Base-by-base conservation (phyloP, 164 flowering plant species). In the Magnolia changhungtana region DNA sequence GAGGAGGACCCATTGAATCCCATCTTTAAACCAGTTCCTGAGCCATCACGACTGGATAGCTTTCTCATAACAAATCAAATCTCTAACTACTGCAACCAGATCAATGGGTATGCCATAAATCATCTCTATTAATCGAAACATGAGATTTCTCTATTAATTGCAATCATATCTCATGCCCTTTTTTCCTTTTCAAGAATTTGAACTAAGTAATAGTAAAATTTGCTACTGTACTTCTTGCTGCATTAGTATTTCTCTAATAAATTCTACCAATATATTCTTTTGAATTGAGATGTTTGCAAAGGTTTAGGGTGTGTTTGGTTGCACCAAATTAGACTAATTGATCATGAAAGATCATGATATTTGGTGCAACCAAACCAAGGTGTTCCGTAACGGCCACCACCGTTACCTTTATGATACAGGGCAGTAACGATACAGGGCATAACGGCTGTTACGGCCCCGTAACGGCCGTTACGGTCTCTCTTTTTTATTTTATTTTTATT, bases 1-100 rank as follows among this genome's bases (percentile, higher is more conserved):
- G 98, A 96, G 82, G 99, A 96, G 84, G 99, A 96, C 84, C 97
- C 97, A 59, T 81, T 93, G 63, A 94, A 94, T 75, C 96, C 97
- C 21, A 78, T 96, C 50, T 96, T 96, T 78, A 96, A 96, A 86
- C 98, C 95, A 69, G 73, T 91, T 24, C 95, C 94, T 1, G 98
- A 96, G 86, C 99, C 99, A 70, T 87, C 99, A 23, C 88, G 99
- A n/a, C 81, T 96, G 85, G 98, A 96, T 19, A 78, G 83, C 74
- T 83, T 68, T 74, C 85, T 83, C 67, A 78, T 83, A 37, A 80
- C 85, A 7, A 83, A 83, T 83, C 85, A 83, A 49, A 71, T 80
- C 63, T 69, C 80, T 19, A 78, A 87, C 85, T 91, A 90, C 83
- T 96, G 99, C 90, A 91, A 90, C 90, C 99, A 96, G 80, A 91